phyloP scores from a whole-genome alignment of 2,329 filamentous ascomycete genomes.

The Aaosphaeria arxii region DNA sequence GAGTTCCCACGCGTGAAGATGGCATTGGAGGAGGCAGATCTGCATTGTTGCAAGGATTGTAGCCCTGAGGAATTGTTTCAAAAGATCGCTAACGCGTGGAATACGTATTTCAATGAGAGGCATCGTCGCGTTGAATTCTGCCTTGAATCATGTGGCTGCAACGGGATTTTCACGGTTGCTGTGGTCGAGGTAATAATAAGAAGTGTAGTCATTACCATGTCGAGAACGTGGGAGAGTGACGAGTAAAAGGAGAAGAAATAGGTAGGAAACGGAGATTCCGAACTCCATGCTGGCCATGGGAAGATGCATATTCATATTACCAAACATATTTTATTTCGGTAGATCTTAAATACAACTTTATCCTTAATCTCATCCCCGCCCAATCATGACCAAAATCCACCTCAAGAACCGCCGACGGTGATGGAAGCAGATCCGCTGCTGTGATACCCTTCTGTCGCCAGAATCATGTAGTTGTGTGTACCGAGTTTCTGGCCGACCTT shows the following conservation, averaged over 20 bases:
- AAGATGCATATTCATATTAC: background rate
- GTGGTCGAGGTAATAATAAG: no score
- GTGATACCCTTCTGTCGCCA: constrained; percentile 54
- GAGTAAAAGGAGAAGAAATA: background rate
- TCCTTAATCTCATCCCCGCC: background rate
- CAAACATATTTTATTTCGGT: no score
- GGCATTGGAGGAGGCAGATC: no score
- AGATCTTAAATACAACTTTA: background rate
- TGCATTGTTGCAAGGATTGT: no score
- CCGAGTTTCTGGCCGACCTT: constrained; percentile 50
- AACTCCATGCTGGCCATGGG: background rate
- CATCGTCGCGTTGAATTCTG: no score
- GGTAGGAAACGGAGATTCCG: background rate
- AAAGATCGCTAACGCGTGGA: no score
- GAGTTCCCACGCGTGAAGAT: no score
- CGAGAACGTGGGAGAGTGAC: background rate
- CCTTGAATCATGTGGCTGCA: no score
- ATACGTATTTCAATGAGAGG: no score
- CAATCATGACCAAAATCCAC: background rate
- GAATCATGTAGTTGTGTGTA: constrained; percentile 52
- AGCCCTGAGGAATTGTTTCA: no score
- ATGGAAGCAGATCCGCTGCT: constrained; percentile 50
- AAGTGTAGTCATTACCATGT: no score
- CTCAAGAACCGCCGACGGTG: constrained; percentile 33
- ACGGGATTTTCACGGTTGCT: no score